Evolutionary conservation across 352 stramenopile genomes (phyloP).

Genomic region (Globisporangium yorkense): DNA sequence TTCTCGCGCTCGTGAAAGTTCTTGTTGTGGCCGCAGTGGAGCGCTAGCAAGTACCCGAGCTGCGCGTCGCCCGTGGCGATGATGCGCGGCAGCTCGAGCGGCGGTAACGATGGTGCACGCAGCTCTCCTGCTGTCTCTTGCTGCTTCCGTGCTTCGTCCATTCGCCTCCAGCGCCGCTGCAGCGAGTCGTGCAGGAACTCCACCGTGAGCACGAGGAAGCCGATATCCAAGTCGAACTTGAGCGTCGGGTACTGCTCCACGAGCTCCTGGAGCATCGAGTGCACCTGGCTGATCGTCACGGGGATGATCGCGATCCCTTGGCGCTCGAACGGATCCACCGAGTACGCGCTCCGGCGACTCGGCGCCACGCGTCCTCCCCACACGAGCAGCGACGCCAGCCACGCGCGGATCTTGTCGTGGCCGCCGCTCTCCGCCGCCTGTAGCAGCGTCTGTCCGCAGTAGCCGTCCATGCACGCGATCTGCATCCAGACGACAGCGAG

Average conservation of each 20-base stretch:
- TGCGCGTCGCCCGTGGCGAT: constrained; percentile 27
- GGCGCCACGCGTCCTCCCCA: constrained; percentile 59
- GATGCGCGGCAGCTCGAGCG: constrained; percentile 19
- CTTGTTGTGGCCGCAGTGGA: constrained; percentile 85
- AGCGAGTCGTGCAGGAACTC: constrained; percentile 73
- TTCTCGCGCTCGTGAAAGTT: constrained; percentile 79
- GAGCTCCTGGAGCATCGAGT: constrained; percentile 42
- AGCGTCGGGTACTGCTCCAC: constrained; percentile 49
- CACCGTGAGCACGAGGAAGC: constrained; percentile 63
- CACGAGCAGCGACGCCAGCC: constrained; percentile 61
- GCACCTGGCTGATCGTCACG: constrained; percentile 47
- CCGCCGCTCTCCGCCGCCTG: constrained; percentile 70
- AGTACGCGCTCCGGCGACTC: constrained; percentile 23
- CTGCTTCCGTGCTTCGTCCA: constrained; percentile 14
- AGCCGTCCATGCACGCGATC: constrained; percentile 68
- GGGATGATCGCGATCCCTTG: constrained; percentile 64
- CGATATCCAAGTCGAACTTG: constrained; percentile 75
- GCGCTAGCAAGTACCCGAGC: constrained; percentile 50
- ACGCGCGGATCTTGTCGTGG: constrained; percentile 78
- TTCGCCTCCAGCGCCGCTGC: constrained; percentile 39
- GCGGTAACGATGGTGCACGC: constrained; percentile 7
- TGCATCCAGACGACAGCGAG: constrained; percentile 82
- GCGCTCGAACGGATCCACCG: constrained; percentile 60
- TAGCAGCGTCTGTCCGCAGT: constrained; percentile 76
- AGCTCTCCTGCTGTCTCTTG: not conserved